Evolutionary conservation across 306 rosid genomes (phyloP), one percentile per base, ranked within the genome.

Genomic region (Oemleria cerasiformis): DNA sequence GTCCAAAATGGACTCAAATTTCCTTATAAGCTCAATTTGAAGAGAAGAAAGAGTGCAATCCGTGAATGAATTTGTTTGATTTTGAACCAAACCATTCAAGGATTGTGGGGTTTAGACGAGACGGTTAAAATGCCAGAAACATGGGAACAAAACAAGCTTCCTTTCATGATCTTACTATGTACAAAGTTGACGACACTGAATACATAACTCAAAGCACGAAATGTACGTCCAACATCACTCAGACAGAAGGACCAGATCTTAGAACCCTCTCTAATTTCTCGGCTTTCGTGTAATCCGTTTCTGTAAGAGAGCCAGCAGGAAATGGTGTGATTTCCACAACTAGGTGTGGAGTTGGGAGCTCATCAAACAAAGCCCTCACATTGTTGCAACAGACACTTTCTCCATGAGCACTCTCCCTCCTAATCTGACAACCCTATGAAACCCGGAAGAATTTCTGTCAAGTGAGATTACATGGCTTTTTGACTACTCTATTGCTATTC

Each of bases 361-460:
- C 98, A 59, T 93, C 98, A 51, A 93, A 91, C 68, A 93, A 87
- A 47, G 97, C 98, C 88, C 98, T 88, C 70, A 93, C 97, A 41
- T 93, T 91, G 88, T 88, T 93, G 85, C 98, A 91, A 73, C 98
- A 93, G 19, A 93, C 98, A 70, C 94, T 93, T 83, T 93, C 98
- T 73, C 98, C 98, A 78, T 93, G 98, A 63, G 98, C 97, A 68
- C 90, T 91, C 82, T 90, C 96, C 84, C 97, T 84, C 56, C 98
- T 84, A 73, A 93, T 91, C 80, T 93, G 98, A 65, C 98, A 93
- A 59, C 98, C 98, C 96, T 93, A 40, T 77, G 73, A 74, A 69
- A 34, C 39, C 67, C 69, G 67, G 34, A 70, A 50, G 39, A 12
- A 19, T 50, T 73, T 30, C 11, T 41, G 20, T 14, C 40, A 11